Conservation (phyloP, 805 yeast genomes). For the Zygosaccharomyces kombuchaensis region DNA sequence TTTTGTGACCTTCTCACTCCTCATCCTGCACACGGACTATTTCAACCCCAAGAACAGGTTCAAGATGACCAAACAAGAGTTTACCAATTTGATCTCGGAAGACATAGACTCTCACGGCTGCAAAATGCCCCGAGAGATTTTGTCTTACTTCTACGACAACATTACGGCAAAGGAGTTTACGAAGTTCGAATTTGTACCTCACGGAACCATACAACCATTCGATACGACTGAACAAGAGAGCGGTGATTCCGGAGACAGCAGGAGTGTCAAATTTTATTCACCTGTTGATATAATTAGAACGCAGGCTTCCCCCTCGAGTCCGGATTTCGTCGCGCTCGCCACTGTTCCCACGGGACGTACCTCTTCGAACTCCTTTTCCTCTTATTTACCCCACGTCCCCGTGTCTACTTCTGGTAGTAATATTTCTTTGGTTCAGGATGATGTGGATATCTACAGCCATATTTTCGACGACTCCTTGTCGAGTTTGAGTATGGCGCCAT, state of each 20-base stretch:
- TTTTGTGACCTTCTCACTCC: slow-evolving; percentile 56
- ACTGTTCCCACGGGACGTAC: slow-evolving; percentile 12
- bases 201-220: not conserved
- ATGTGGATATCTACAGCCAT: slow-evolving; percentile 27
- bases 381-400: slow-evolving; percentile 20
- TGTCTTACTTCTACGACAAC: slow-evolving; percentile 63
- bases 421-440: slow-evolving; percentile 19
- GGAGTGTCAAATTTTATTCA: slow-evolving; percentile 17
- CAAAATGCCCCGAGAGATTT: slow-evolving; percentile 38
- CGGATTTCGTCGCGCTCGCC: slow-evolving; percentile 9
- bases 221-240: slow-evolving; percentile 6
- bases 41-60: slow-evolving; percentile 63
- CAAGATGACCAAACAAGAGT: slow-evolving; percentile 65
- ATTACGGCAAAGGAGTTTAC: slow-evolving; percentile 55
- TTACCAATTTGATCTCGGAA: slow-evolving; percentile 44
- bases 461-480: slow-evolving; percentile 20
- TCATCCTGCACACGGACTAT: slow-evolving; percentile 70
- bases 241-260: not conserved
- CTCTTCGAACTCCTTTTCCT: slow-evolving; percentile 26
- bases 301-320: slow-evolving; percentile 6
- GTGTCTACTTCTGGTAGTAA: slow-evolving; percentile 16
- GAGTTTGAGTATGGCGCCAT: slow-evolving; percentile 12
- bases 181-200: slow-evolving; percentile 20
- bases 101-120: slow-evolving; percentile 31
- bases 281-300: slow-evolving; percentile 20